Conservation (phyloP, 495 filamentous ascomycete species). For the Penicillium paxilli region DNA sequence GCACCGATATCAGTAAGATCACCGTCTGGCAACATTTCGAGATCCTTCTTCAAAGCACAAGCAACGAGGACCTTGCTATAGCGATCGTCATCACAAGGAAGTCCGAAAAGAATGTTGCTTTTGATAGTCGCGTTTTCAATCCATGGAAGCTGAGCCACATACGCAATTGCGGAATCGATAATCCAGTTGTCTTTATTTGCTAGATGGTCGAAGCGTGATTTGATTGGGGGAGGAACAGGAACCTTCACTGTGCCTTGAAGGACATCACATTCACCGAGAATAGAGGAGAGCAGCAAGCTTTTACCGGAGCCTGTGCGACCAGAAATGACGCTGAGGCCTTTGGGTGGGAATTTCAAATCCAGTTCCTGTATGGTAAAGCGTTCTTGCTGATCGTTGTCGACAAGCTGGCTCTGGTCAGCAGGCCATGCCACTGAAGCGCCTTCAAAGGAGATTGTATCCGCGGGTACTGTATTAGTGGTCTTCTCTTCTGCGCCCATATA, state of each 20-base stretch:
- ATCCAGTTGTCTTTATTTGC: conserved; percentile 31
- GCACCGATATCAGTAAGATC: conserved; percentile 79
- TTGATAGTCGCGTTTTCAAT: conserved; percentile 80
- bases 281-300: conserved; percentile 59
- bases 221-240: conserved; percentile 28
- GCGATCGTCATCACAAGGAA: conserved; percentile 63
- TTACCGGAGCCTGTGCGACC: conserved; percentile 65
- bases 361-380: conserved; percentile 57
- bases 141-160: conserved; percentile 82
- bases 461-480: conserved; percentile 51
- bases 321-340: conserved; percentile 65
- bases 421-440: conserved; percentile 78
- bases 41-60: conserved; percentile 72
- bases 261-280: conserved; percentile 61
- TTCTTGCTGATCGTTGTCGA: conserved; percentile 53
- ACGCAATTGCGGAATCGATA: conserved; percentile 66
- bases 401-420: conserved; percentile 36
- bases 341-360: conserved; percentile 63
- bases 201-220: conserved; percentile 26
- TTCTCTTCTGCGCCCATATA: conserved; percentile 72
- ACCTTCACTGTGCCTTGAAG: conserved; percentile 48
- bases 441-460: conserved; percentile 61
- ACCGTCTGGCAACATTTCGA: conserved; percentile 71
- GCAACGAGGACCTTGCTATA: conserved; percentile 66
- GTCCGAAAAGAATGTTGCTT: conserved; percentile 72